Base-by-base conservation (phyloP, 2,329 filamentous ascomycete genomes). In the Ascochyta viciae-villosae region DNA sequence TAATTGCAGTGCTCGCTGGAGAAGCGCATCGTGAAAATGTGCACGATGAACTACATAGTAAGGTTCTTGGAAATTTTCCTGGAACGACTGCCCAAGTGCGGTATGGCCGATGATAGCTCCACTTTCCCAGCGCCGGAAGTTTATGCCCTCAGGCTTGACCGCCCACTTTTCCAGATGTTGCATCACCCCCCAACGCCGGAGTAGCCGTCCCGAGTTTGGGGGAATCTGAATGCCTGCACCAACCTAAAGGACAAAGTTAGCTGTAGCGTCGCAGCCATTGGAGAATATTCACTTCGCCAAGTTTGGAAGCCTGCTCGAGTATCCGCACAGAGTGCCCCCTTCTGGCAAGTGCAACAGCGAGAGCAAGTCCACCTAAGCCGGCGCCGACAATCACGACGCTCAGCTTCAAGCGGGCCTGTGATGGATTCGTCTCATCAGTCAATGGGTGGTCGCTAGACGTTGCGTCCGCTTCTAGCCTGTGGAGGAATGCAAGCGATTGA, bases 121-220 rank as follows among this genome's bases (percentile, higher is more conserved):
- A 23, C 84, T 81, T 3, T 80, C 76, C 64, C 83, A 87, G 4
- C 83, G 74, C 42, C 79, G 78, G 9, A 87, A 79, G 3, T 76
- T 72, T 0, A 86, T 70, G 0, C 72, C 73, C 1, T 74, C 76
- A 0, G 84, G 84, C 41, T 73, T 70, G 4, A 56, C 44, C 6
- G 37, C 57, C 19, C 26, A 50, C 12, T 38, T 38, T 9, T 49
- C 24, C 4, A 65, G 33, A 40, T 51, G 50, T 8, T 54, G 39
- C 10, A 38, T 31, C 6, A 86, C 67, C 1, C 76, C 76, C 76
- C 82, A 84, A 57, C 74, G 70, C 23, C 76, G 76, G 4, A 86
- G 68, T 9, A 83, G 71, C 4, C 77, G 74, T 1, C 79, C 77
- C 0, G 77, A 73, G 35, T 63, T 63, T 1, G 61, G 56, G 2